Evolutionary conservation across 2,329 filamentous ascomycete species (phyloP), one percentile per base, ranked within the genome.

Genomic region (Claviceps humidiphila): DNA sequence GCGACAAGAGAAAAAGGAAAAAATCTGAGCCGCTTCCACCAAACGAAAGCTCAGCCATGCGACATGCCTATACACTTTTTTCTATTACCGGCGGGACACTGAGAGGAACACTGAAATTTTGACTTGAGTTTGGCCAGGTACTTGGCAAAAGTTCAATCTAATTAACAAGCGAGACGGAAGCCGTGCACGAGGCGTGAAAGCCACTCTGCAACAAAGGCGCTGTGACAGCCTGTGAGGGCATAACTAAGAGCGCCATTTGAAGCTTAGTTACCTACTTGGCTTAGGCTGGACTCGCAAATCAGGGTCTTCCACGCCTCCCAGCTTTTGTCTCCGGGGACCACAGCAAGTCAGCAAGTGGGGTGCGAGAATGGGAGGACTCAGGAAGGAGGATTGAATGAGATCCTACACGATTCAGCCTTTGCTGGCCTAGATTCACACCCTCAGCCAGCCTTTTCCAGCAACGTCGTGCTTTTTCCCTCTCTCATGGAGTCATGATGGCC

Each of bases 241-340:
- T 17, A 44, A 44, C 42, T 14, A 30, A 39, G 47, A 50, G 20
- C 51, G 51, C 51, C 51, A 53, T 46, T 34, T 37, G 47, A 53
- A 53, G 42, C 47, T 50, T 46, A 42, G 30, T 26, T 16, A 26
- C 20, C 42, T 24, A 44, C 42, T 38, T 20, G 45, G 30, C 45
- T 38, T 46, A 34, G 16, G 24, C 43, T 16, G 20, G 41, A 17
- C 42, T 44, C 7, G 42, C 42, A 47, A 47, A 22, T 47, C 43
- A 49, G 46, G 48, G 53, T 41, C 51, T 47, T 47, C 17, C 38
- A 52, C 50, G 38, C 42, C 42, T 51, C 34, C 41, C 47, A 34
- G 20, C 44, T 47, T 37, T 51, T 44, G 24, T 51, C 30, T 43
- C 42, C 37, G 13, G 51, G n/a, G 43, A 46, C 43, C 24, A 46